These are phyloP conservation scores for Phytopythium oedochilum DNA, from an alignment of 352 stramenopile species.

Conservation along the genomic window DNA sequence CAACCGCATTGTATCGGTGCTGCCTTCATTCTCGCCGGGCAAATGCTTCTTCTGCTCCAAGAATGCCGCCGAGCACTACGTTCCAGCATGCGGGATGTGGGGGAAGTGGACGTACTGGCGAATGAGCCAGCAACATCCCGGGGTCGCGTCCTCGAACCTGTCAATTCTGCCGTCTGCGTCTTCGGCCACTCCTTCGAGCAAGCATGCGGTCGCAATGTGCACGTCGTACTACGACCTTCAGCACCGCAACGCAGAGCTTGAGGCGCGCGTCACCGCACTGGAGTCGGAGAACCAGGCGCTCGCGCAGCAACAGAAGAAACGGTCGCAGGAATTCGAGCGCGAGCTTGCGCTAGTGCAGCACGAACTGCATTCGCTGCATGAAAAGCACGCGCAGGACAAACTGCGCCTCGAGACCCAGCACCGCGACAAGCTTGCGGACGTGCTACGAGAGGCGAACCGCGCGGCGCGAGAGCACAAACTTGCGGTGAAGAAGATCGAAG, in stretches of 20 bases:
- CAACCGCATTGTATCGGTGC: constrained; percentile 52
- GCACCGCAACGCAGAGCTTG: constrained; percentile 53
- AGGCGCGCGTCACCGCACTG: constrained; percentile 26
- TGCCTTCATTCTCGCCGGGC: constrained; percentile 72
- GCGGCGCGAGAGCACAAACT: constrained; percentile 49
- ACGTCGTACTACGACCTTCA: constrained; percentile 85
- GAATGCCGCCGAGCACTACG: constrained; percentile 75
- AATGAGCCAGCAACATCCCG: constrained; percentile 63
- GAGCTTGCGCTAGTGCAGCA: constrained; percentile 31
- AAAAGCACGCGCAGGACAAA: constrained; percentile 39
- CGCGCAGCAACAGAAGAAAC: constrained; percentile 12
- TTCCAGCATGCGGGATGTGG: constrained; percentile 77
- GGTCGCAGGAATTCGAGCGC: constrained; percentile 16
- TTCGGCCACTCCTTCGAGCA: constrained; percentile 8
- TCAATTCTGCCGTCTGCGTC: constrained; percentile 5
- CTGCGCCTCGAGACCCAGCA: constrained; percentile 25
- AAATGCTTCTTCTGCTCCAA: constrained; percentile 88
- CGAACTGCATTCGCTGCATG: constrained; percentile 41
- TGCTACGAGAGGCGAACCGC: constrained; percentile 51
- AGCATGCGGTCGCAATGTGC: constrained; percentile 59
- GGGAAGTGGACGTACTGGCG: constrained; percentile 84
- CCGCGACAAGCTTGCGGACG: constrained; percentile 41
- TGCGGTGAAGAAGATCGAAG: constrained; percentile 25
- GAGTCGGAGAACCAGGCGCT: constrained; percentile 27
- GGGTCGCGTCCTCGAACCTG: constrained; percentile 10